A percentile compares a stretch with the other conserved stretches of the same genome.
Evolutionary conservation across 2,329 filamentous ascomycete species (phyloP).

Genomic region (Pyrenochaeta sp.): DNA sequence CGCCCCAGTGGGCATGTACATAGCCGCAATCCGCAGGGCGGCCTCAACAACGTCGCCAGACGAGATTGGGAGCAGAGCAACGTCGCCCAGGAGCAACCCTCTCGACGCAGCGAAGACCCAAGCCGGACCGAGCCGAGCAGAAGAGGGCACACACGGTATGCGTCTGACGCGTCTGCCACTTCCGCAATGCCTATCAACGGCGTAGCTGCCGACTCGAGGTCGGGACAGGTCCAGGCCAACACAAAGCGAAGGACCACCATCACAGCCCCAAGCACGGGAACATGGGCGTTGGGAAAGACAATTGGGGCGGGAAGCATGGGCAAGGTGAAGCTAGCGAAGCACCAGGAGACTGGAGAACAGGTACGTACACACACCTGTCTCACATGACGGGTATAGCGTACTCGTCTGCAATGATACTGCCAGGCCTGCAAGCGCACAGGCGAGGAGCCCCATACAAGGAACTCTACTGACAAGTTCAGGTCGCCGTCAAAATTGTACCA

Average conservation of each 20-base stretch:
- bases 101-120: conserved; percentile 69
- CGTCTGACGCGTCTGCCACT: conserved; percentile 53
- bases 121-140: conserved; percentile 66
- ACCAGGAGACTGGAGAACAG: conserved; percentile 89
- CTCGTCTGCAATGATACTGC: not conserved
- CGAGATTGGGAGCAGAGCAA: conserved; percentile 78
- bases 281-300: conserved; percentile 95
- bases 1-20: conserved; percentile 38
- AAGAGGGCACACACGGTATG: conserved; percentile 56
- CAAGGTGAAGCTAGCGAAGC: conserved; percentile 95
- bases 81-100: conserved; percentile 64
- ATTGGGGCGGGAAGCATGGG: conserved; percentile 99
- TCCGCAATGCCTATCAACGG: conserved; percentile 50
- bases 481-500: conserved; percentile 97
- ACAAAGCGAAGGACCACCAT: conserved; percentile 76
- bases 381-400: not conserved
- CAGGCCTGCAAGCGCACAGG: not conserved
- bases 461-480: conserved; percentile 60
- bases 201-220: conserved; percentile 42
- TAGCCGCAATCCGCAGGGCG: conserved; percentile 51
- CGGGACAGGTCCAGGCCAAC: conserved; percentile 29
- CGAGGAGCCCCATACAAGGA: conserved; percentile 7
- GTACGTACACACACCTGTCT: conserved; percentile 57
- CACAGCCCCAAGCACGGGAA: conserved; percentile 80
- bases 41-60: conserved; percentile 64